Evolutionary conservation across 352 stramenopile species (phyloP), one percentile per base, ranked within the genome.

Genomic region (Phytopythium montanum): DNA sequence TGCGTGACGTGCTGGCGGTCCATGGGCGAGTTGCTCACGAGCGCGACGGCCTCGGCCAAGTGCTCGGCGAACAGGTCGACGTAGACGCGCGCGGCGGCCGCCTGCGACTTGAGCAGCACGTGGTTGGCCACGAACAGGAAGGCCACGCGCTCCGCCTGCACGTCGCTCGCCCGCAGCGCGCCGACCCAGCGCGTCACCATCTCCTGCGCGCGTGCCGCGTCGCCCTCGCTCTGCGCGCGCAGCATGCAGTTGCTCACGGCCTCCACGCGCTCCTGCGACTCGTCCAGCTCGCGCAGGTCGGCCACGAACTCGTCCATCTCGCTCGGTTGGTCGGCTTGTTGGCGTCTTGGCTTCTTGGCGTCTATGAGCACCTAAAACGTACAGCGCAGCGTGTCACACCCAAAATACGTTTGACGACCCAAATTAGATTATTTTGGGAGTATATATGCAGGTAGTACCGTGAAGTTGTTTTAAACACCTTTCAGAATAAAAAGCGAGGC

Each of bases 111-210:
- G 54, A 86, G 84, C 23, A 94, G 69, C 60, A 94, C 85, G 66
- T 94, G 85, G 59, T 94, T 94, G 57, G 85, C 81, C 52, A 94
- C 85, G 55, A 90, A 94, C 5, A 94, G 72, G 65, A 88, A 94
- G 13, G 85, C 81, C 34, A 94, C 74, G 58, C 85, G 81, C 61
- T 94, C 85, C 19, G 79, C 82, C 65, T 92, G 80, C 60, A 91
- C 85, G 65, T 92, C 85, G 64, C 78, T 89, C 36, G 72, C 65
- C 16, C 82, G 76, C 57, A 94, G 68, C 45, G 72, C 77, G 44
- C 73, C 59, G 41, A 91, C 85, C 85, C 81, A 94, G 48, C 70
- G 72, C 52, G 75, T 67, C 33, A 88, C 73, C 76, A 94, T 88
- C 46, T 79, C 69, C 10, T 54, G 45, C 29, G 72, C 70, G 31